Conservation (phyloP, 1,284 basidiomycete species). For the Cutaneotrichosporon spelunceum region DNA sequence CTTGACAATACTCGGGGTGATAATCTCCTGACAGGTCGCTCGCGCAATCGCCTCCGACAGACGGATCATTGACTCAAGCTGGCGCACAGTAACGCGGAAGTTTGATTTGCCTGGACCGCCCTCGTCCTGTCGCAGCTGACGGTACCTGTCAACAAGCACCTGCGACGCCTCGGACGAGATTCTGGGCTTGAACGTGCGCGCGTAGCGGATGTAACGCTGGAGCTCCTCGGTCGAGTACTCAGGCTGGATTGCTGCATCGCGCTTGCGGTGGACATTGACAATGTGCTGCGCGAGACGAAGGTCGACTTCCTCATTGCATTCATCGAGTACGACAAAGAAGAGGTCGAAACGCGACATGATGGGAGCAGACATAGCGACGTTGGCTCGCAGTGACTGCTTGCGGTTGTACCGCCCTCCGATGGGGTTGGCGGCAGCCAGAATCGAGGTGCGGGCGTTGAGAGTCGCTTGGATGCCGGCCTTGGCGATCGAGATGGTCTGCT, state of each 20-base stretch:
- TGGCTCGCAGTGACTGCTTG: constrained; percentile 88
- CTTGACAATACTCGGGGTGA: constrained; percentile 86
- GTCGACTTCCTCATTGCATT: constrained; percentile 91
- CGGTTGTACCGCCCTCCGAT: constrained; percentile 94
- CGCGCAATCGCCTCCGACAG: constrained; percentile 94
- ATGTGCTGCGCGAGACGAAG: constrained; percentile 94
- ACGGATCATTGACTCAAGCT: constrained; percentile 97
- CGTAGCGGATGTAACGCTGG: constrained; percentile 95
- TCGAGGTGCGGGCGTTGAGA: constrained; percentile 94
- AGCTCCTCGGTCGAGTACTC: constrained; percentile 96
- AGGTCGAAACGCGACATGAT: constrained; percentile 99
- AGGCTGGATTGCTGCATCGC: constrained; percentile 88
- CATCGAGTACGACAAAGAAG: constrained; percentile 97
- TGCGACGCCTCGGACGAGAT: constrained; percentile 89
- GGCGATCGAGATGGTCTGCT: constrained; percentile 98
- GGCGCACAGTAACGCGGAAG: constrained; percentile 96
- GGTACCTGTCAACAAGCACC: constrained; percentile 93
- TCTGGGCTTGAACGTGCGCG: constrained; percentile 95
- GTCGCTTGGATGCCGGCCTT: constrained; percentile 99
- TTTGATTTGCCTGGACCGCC: constrained; percentile 82
- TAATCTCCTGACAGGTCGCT: constrained; percentile 91
- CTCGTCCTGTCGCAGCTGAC: constrained; percentile 88
- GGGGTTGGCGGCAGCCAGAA: constrained; percentile 96
- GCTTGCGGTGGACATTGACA: constrained; percentile 94
- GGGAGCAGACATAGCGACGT: constrained; percentile 96